phyloP scores from a whole-genome alignment of 2,329 filamentous ascomycete genomes.

The Aureobasidium melanogenum region DNA sequence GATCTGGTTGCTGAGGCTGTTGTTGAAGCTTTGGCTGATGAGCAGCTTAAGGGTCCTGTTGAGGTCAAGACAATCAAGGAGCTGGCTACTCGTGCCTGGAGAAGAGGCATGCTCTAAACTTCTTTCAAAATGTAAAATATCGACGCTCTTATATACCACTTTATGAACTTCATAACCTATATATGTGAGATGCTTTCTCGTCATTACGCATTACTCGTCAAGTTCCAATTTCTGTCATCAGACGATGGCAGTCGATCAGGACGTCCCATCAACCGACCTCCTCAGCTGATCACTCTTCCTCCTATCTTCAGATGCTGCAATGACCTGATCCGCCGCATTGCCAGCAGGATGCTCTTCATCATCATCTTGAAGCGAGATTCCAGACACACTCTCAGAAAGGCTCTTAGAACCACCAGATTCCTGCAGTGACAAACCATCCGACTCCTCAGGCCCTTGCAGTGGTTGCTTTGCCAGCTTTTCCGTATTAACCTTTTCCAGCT shows the following conservation, averaged over 20 bases:
- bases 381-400: background rate
- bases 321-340: background rate
- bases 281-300: background rate
- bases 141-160: background rate
- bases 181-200: background rate
- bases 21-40: constrained; percentile 75
- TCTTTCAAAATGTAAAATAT: background rate
- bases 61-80: constrained; percentile 73
- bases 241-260: background rate
- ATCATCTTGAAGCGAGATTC: background rate
- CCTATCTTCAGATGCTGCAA: background rate
- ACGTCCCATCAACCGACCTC: background rate
- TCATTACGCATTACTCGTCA: background rate
- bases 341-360: background rate
- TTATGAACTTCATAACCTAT: background rate
- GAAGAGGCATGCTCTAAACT: constrained; percentile 65
- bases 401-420: background rate
- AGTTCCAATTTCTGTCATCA: background rate
- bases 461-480: background rate
- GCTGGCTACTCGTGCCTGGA: constrained; percentile 74
- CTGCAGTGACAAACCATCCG: background rate
- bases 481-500: background rate
- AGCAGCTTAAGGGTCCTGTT: constrained; percentile 62
- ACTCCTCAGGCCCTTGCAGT: background rate
- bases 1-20: constrained; percentile 83